Evolutionary conservation across 805 yeast genomes (phyloP), one percentile per base, ranked within the genome.

Genomic region (Zygosaccharomyces kombuchaensis): DNA sequence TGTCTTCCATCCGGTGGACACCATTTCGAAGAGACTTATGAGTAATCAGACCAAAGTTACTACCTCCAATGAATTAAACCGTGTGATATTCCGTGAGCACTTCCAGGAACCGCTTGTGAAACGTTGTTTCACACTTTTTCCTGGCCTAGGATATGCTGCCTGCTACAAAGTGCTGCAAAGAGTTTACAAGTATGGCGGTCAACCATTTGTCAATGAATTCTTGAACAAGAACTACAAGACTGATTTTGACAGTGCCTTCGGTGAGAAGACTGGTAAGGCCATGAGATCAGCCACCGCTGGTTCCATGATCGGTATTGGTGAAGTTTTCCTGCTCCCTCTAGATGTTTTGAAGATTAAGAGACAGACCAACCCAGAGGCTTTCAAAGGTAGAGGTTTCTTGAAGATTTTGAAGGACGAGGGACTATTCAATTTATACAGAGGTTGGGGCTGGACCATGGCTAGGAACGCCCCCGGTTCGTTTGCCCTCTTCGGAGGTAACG

Each of bases 361-460:
- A 74, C 99, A 93, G 76, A 93, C 99, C 45, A 93, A 93, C 75
- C 99, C 99, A n/a, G 99, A 91, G 70, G 74, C 98, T n/a, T 93
- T 93, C 80, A 84, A 82, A 70, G 99, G 99, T 58, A 86, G 99
- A 74, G 98, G 99, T 9, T 90, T 93, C 72, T 50, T 90, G 56
- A 84, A 78, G 69, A 87, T 93, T 61, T 65, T 93, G 50, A 63
- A 74, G 45, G 99, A 93, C 65, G 99, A 93, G 72, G 98, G 99
- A 14, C 41, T 63, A 9, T 76, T 88, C 48, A 88, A 93, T 19
- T 75, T 93, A 57, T 93, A 93, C 74, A 78, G 96, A 66, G 99
- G 99, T 55, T 90, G 97, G 96, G 98, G 97, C 48, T 93, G 99
- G 99, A 93, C 99, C 49, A 95, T 95, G 57, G 99, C 99, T 36